Percentiles rank a stretch among this genome's conserved stretches.
These are phyloP conservation scores for Alternaria sp. DNA, from an alignment of 2,329 filamentous ascomycete species.

Conservation along the genomic window DNA sequence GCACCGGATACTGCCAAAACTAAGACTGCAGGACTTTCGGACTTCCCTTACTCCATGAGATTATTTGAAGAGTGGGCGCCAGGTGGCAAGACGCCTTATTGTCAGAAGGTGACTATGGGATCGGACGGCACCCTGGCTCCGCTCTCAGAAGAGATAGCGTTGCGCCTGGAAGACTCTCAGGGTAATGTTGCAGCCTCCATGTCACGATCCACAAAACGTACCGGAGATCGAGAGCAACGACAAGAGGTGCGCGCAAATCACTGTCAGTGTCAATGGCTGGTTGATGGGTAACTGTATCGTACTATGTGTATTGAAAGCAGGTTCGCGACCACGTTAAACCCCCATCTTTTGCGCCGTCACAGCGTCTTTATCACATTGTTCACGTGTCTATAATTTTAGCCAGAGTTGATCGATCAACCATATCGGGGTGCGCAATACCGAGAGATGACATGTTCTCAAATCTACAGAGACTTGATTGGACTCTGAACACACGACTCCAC, in stretches of 20 bases:
- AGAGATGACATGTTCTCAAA: background rate
- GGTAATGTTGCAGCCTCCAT: constrained; percentile 7
- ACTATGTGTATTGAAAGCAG: background rate
- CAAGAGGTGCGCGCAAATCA: background rate
- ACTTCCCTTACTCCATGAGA: constrained; percentile 36
- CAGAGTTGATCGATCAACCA: background rate
- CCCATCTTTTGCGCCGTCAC: background rate
- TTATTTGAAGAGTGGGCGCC: constrained; percentile 33
- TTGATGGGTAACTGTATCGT: background rate
- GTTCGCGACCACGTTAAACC: background rate
- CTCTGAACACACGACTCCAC: background rate
- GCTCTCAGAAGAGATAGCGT: constrained; percentile 5
- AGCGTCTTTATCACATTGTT: background rate
- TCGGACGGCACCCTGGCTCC: constrained; percentile 4
- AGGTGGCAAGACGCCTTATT: constrained; percentile 30
- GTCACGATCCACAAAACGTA: background rate
- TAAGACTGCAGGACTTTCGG: constrained; percentile 1
- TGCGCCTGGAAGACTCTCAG: constrained; percentile 14
- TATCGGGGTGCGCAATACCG: background rate
- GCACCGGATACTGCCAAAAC: background rate
- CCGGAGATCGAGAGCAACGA: constrained; percentile 2
- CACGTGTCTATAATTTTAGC: background rate
- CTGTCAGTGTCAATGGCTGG: constrained; percentile 36
- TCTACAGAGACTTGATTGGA: background rate
- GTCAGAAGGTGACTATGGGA: constrained; percentile 25